These are phyloP conservation scores for Botrytis elliptica DNA, from an alignment of 2,329 filamentous ascomycete genomes.

Conservation along the genomic window DNA sequence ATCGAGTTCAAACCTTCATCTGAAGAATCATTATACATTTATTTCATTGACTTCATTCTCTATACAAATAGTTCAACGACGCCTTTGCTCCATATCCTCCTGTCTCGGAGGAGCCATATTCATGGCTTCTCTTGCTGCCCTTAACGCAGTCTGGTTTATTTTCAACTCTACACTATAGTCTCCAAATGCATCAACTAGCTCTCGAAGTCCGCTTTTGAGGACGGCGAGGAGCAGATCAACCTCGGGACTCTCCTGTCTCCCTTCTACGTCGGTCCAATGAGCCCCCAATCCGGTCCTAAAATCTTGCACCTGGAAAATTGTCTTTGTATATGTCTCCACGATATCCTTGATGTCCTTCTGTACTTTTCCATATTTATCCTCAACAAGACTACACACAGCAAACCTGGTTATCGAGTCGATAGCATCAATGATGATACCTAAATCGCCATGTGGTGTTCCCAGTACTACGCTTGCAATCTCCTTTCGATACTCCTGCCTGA, in stretches of 20 bases:
- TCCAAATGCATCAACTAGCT: slow-evolving; percentile 70
- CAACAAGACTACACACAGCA: slow-evolving; percentile 68
- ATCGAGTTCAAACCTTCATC: background rate
- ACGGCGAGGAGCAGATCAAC: slow-evolving; percentile 68
- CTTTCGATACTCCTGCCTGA: slow-evolving; percentile 67
- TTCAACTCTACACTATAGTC: slow-evolving; percentile 70
- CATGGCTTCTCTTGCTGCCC: slow-evolving; percentile 66
- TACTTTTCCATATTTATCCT: slow-evolving; percentile 86
- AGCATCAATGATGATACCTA: slow-evolving; percentile 68
- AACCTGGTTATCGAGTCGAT: slow-evolving; percentile 68
- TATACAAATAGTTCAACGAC: slow-evolving; percentile 6
- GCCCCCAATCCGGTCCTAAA: slow-evolving; percentile 60
- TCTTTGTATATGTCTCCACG: slow-evolving; percentile 68
- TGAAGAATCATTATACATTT: slow-evolving; percentile 1
- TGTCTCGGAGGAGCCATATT: slow-evolving; percentile 6
- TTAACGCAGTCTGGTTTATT: slow-evolving; percentile 68
- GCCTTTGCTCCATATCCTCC: slow-evolving; percentile 15
- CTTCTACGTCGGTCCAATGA: slow-evolving; percentile 77
- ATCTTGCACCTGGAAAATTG: slow-evolving; percentile 66
- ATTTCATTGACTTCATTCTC: slow-evolving; percentile 10
- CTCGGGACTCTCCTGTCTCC: slow-evolving; percentile 55
- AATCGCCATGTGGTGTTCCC: slow-evolving; percentile 70
- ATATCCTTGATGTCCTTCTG: slow-evolving; percentile 74
- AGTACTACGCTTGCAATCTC: slow-evolving; percentile 67
- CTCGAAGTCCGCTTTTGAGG: slow-evolving; percentile 62